A percentile compares a stretch with the other conserved stretches of the same genome.
Evolutionary conservation across 2,329 filamentous ascomycete species (phyloP).

Genomic region (Lojkania enalia): DNA sequence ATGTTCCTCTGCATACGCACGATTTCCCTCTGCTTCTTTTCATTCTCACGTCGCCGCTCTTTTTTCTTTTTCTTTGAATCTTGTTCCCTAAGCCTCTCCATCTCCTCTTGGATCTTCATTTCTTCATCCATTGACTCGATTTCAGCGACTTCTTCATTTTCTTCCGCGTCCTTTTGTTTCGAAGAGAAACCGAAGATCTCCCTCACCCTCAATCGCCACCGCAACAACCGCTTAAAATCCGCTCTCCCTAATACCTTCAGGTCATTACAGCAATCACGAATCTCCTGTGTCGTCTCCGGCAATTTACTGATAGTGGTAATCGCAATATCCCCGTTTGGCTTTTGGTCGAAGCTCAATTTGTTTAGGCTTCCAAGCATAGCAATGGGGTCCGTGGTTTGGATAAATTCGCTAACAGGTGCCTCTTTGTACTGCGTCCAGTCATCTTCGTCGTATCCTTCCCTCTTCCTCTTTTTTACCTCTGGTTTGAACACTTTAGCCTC

Average conservation of each 20-base stretch:
- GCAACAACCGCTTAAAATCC: slow-evolving; percentile 87
- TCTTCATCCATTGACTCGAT: slow-evolving; percentile 95
- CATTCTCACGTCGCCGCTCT: slow-evolving; percentile 84
- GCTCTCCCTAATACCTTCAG: slow-evolving; percentile 89
- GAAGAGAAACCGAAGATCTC: slow-evolving; percentile 86
- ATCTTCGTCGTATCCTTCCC: slow-evolving; percentile 96
- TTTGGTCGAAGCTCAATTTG: slow-evolving; percentile 78
- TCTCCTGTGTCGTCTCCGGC: slow-evolving; percentile 64
- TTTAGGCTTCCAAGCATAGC: slow-evolving; percentile 87
- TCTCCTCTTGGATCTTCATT: slow-evolving; percentile 82
- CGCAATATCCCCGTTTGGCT: slow-evolving; percentile 77
- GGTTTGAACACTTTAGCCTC: slow-evolving; percentile 98
- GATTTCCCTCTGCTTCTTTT: slow-evolving; percentile 91
- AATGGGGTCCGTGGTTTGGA: slow-evolving; percentile 91
- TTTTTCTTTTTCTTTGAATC: slow-evolving; percentile 77
- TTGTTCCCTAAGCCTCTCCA: slow-evolving; percentile 80
- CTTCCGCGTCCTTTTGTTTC: slow-evolving; percentile 62
- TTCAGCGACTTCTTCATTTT: slow-evolving; percentile 72
- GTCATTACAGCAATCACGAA: slow-evolving; percentile 64
- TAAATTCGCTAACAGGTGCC: slow-evolving; percentile 84
- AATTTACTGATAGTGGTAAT: slow-evolving; percentile 83
- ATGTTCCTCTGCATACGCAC: slow-evolving; percentile 98
- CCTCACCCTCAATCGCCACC: slow-evolving; percentile 85
- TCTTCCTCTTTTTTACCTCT: slow-evolving; percentile 94
- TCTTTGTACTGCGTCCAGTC: slow-evolving; percentile 94